Percentiles rank a stretch among this genome's conserved stretches.
Conservation (phyloP, 2,329 filamentous ascomycete species). For the Calonectria ilicicola region DNA sequence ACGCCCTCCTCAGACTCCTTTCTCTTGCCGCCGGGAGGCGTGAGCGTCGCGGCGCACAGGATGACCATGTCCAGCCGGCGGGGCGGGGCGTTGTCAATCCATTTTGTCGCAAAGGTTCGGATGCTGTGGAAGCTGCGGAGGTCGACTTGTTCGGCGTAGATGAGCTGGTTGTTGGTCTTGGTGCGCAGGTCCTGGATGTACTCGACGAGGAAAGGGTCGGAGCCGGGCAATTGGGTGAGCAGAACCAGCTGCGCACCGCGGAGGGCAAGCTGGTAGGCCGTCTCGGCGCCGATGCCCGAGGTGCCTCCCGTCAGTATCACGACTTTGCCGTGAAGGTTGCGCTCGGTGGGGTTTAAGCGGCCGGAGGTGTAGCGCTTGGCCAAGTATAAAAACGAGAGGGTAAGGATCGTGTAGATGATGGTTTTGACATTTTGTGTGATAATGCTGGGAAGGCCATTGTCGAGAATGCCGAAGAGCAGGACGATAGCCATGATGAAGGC, state of each 20-base stretch:
- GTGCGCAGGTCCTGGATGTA: constrained; percentile 90
- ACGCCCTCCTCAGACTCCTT: constrained; percentile 80
- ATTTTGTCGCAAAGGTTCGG: constrained; percentile 93
- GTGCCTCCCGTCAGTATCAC: constrained; percentile 95
- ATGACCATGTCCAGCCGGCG: constrained; percentile 91
- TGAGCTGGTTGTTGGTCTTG: constrained; percentile 83
- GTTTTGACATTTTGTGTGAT: constrained; percentile 58
- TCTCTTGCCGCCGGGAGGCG: constrained; percentile 72
- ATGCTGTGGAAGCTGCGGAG: constrained; percentile 90
- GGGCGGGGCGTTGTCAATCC: constrained; percentile 95
- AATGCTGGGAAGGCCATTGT: constrained; percentile 63
- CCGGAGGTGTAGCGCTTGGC: constrained; percentile 84
- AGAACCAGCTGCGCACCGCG: constrained; percentile 93
- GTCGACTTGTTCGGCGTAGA: constrained; percentile 96
- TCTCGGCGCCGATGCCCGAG: constrained; percentile 86
- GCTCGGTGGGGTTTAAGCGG: constrained; percentile 78
- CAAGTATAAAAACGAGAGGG: constrained; percentile 54
- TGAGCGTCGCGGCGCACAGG: constrained; percentile 84
- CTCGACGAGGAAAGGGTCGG: constrained; percentile 90
- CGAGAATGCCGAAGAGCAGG: constrained; percentile 59
- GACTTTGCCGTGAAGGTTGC: constrained; percentile 92
- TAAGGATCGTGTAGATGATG: constrained; percentile 53
- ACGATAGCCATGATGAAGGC: constrained; percentile 62
- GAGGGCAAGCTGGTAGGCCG: constrained; percentile 78
- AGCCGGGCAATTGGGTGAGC: constrained; percentile 83